Conservation (phyloP, 192 early-diverging fungal genomes). For the Gigaspora rosea region DNA sequence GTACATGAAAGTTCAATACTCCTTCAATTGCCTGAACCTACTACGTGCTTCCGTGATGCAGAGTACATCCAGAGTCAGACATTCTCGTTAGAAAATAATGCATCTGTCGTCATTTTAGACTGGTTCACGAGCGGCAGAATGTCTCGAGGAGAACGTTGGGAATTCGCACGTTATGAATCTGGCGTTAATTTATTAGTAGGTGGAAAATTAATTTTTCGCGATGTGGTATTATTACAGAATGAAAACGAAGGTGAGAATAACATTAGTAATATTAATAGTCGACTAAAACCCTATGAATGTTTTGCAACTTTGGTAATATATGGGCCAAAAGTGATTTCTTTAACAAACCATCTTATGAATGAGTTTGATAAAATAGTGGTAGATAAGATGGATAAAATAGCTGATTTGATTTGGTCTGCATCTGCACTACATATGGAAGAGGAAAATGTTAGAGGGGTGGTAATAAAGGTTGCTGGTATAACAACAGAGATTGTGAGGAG, state of each 20-base stretch:
- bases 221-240: conserved; percentile 55
- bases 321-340: conserved; percentile 36
- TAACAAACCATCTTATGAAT: conserved; percentile 1
- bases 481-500: conserved; percentile 32
- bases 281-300: conserved; percentile 55
- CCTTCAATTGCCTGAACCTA: conserved; percentile 74
- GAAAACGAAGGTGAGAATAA: conserved; percentile 41
- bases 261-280: conserved; percentile 38
- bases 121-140: conserved; percentile 83
- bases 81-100: conserved; percentile 39
- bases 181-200: conserved; percentile 41
- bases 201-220: conserved; percentile 44
- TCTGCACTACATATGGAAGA: neutral
- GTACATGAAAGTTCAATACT: conserved; percentile 51
- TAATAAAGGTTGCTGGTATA: conserved; percentile 28
- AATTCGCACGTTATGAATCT: conserved; percentile 52
- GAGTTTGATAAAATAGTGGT: conserved; percentile 34
- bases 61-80: conserved; percentile 65
- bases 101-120: conserved; percentile 74
- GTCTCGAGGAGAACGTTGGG: conserved; percentile 75
- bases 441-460: neutral
- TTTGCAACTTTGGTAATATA: conserved; percentile 62
- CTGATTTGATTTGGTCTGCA: conserved; percentile 33
- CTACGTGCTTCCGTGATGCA: conserved; percentile 70
- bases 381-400: conserved; percentile 1